Evolutionary conservation across 306 rosid species (phyloP), one percentile per base, ranked within the genome.

Genomic region (Echinosophora koreensis): DNA sequence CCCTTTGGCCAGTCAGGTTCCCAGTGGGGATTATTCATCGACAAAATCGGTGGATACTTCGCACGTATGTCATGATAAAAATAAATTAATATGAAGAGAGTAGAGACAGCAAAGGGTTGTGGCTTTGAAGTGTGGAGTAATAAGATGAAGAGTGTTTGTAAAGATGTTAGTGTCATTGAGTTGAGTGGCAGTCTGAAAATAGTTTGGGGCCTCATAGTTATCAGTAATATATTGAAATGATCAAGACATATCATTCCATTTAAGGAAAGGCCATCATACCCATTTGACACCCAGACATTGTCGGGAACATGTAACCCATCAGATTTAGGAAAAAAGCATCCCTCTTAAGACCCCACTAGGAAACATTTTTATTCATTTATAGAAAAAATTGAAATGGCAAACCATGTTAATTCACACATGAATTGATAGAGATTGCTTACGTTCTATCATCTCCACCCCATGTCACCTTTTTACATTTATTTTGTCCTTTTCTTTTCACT

Each of bases 271-370:
- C 84, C 92, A 93, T 91, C 89, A 93, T 91, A 66, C 65, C 84
- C 76, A 82, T 87, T 91, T 87, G 86, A 79, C 84, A 71, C 86
- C 86, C 88, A 82, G 82, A 86, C 89, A 69, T 44, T 93, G 93
- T 91, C 93, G 91, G 97, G 97, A 93, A 93, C 97, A 91, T 91
- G 89, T 96, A 88, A 89, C 64, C 87, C 70, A 66, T 82, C 86
- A 84, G 61, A 49, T 84, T 85, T 83, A 51, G 85, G 85, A 83
- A 80, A 85, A 70, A 76, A 67, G 74, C 82, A 81, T 51, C 87
- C 17, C 52, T 60, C 81, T 76, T 55, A 69, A 69, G 58, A 74
- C 81, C 81, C 73, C 81, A 50, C 86, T 57, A 1, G 1, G 28
- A 15, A 69, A 85, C 85, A 65, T 69, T 74, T 71, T 77, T 11